Conservation (phyloP, 768 basidiomycete genomes). For the Mycena chlorophos region DNA sequence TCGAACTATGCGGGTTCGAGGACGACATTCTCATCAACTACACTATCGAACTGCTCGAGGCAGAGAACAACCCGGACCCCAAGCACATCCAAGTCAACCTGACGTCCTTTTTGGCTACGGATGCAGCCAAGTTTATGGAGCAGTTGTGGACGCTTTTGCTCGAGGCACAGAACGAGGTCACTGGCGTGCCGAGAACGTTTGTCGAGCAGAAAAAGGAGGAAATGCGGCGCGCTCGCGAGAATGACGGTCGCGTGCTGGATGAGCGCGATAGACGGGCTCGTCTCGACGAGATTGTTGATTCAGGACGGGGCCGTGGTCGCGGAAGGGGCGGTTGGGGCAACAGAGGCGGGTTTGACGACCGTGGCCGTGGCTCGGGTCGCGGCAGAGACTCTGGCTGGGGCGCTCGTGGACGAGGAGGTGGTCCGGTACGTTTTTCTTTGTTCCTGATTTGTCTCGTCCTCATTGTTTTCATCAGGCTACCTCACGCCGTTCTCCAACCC, state of each 20-base stretch:
- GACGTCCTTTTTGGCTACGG: conserved; percentile 87
- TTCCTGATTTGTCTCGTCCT: neutral
- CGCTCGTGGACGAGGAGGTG: conserved; percentile 44
- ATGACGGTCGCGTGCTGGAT: conserved; percentile 63
- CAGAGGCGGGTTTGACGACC: conserved; percentile 10
- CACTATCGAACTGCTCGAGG: conserved; percentile 91
- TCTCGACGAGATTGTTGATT: conserved; percentile 68
- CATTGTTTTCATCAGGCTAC: conserved; percentile 42
- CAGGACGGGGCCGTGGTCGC: conserved; percentile 55
- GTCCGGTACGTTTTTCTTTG: conserved; percentile 32
- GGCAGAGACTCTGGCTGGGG: conserved; percentile 66
- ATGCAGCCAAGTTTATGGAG: conserved; percentile 85
- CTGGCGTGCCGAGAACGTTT: conserved; percentile 87
- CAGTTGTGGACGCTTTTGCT: conserved; percentile 89
- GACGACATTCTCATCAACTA: conserved; percentile 98
- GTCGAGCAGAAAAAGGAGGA: conserved; percentile 92
- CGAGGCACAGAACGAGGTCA: conserved; percentile 86
- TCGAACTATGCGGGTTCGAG: conserved; percentile 88
- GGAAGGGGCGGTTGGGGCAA: conserved; percentile 61
- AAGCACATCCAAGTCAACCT: conserved; percentile 95
- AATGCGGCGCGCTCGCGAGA: conserved; percentile 69
- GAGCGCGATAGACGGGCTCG: conserved; percentile 70
- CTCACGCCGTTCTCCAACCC: conserved; percentile 45
- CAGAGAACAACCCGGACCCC: conserved; percentile 87
- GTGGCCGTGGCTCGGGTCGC: conserved; percentile 13